Evolutionary conservation across 164 flowering plant genomes (phyloP).

Genomic region (Magnolia kwangsiensis): DNA sequence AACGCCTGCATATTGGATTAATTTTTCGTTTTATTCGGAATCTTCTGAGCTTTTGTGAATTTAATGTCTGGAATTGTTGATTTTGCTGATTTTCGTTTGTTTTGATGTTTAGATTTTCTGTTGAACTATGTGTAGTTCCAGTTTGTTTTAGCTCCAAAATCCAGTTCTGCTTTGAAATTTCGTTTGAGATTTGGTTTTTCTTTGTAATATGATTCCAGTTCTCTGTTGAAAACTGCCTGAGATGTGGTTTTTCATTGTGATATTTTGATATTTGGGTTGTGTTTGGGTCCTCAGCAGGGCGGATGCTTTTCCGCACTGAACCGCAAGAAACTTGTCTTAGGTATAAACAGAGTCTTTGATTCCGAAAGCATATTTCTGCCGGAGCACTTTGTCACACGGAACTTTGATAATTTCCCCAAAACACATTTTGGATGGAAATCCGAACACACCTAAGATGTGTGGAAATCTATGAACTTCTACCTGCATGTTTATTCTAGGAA

Average conservation of each 20-base stretch:
- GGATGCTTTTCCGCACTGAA: background rate
- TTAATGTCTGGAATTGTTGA: background rate
- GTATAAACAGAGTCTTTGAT: background rate
- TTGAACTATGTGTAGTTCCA: background rate
- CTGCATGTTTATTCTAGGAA: background rate
- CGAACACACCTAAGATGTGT: background rate
- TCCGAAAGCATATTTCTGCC: background rate
- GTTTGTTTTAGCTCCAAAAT: background rate
- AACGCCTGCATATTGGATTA: background rate
- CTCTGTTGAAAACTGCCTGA: background rate
- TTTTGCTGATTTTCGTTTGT: background rate
- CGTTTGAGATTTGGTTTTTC: background rate
- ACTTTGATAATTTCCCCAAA: background rate
- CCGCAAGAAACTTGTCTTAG: background rate
- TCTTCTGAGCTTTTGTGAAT: background rate
- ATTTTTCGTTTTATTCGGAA: background rate
- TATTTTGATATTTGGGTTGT: background rate
- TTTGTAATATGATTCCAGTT: no score
- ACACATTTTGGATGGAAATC: no score
- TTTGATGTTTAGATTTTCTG: background rate
- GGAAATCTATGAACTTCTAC: background rate
- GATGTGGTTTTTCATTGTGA: background rate
- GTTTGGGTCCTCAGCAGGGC: background rate
- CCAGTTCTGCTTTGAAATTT: background rate
- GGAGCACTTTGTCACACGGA: background rate